These are phyloP conservation scores for Wakefieldia striispora DNA, from an alignment of 768 basidiomycete genomes.

Conservation along the genomic window DNA sequence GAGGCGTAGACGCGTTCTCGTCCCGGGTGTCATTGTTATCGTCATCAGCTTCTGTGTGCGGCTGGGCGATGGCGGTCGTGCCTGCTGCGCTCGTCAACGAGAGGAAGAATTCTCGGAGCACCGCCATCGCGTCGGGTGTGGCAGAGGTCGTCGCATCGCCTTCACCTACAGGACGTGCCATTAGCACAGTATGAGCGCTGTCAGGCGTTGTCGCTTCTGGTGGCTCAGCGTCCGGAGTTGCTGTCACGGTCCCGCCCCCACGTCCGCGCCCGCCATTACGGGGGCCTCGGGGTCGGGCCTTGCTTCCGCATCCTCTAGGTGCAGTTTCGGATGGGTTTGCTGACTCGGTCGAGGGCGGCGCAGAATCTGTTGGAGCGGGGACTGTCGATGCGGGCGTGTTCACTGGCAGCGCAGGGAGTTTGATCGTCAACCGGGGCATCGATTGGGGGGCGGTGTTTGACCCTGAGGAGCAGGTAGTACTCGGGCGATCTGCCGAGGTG, in stretches of 20 bases:
- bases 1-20: not conserved
- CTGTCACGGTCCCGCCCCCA: not conserved
- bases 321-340: not conserved
- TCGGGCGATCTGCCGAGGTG: not conserved
- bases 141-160: not conserved
- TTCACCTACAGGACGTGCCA: too few relatives aligned
- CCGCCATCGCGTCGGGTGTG: not conserved
- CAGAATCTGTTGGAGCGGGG: not conserved
- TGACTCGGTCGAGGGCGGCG: not conserved
- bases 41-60: not conserved
- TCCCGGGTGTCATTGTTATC: not conserved
- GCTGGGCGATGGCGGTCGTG: not conserved
- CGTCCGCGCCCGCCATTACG: not conserved
- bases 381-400: not conserved
- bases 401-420: not conserved
- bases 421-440: constrained; percentile 1
- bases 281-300: not conserved
- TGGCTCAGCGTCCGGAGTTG: not conserved
- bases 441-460: not conserved
- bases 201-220: not conserved
- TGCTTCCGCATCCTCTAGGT: not conserved
- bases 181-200: too few relatives aligned
- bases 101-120: too few relatives aligned
- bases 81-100: not conserved
- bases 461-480: not conserved